Conservation (phyloP, 2,329 filamentous ascomycete species). For the Verticillium zaregamsianum region DNA sequence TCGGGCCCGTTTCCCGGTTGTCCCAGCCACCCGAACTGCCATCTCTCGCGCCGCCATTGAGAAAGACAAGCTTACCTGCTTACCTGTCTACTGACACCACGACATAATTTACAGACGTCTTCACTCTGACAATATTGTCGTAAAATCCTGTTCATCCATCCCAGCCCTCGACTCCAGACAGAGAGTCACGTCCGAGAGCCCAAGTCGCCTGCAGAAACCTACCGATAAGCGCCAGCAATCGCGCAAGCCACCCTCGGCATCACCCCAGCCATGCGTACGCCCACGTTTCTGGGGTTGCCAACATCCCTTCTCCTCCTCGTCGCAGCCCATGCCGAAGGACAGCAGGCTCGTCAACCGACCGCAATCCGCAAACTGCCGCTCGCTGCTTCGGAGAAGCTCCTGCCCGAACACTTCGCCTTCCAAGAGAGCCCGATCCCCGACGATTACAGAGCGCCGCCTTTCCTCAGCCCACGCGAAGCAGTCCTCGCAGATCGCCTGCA, state of each 20-base stretch:
- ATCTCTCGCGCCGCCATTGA: neutral
- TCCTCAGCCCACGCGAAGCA: constrained; percentile 21
- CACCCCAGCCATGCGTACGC: constrained; percentile 30
- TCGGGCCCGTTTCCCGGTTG: neutral
- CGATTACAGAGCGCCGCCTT: constrained; percentile 15
- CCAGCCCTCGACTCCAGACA: no score
- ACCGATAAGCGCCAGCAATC: no score
- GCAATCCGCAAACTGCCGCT: constrained; percentile 69
- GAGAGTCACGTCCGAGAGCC: no score
- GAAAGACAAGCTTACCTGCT: neutral
- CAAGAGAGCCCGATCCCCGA: constrained; percentile 13
- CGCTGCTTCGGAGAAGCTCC: constrained; percentile 70
- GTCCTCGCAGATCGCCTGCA: constrained; percentile 24
- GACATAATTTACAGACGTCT: neutral
- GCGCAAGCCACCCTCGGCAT: neutral
- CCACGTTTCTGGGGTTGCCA: constrained; percentile 33
- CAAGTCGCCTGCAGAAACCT: no score
- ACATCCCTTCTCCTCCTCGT: constrained; percentile 42
- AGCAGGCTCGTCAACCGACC: constrained; percentile 38
- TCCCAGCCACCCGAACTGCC: neutral
- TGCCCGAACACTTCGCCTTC: constrained; percentile 61
- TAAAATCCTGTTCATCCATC: no score
- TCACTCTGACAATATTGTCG: neutral
- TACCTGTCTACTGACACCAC: neutral
- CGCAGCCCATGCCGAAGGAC: constrained; percentile 29